A percentile compares a stretch with the other conserved stretches of the same genome.
These are phyloP conservation scores for Wickerhamomyces hampshirensis DNA, from an alignment of 805 yeast species.

Conservation along the genomic window DNA sequence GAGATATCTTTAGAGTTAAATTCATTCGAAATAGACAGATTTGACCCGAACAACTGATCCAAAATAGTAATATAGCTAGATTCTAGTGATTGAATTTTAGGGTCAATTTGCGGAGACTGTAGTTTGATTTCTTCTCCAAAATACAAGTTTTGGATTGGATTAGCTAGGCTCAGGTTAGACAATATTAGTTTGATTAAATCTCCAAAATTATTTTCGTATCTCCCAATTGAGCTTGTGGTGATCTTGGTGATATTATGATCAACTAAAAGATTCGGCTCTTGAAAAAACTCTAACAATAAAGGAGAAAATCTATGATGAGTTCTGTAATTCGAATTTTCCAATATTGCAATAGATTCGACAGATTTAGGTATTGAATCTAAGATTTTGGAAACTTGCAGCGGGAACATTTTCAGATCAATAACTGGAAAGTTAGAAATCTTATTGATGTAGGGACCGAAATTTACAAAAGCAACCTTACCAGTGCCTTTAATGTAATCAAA, in stretches of 20 bases:
- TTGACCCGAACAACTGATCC: slow-evolving; percentile 55
- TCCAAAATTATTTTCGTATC: slow-evolving; percentile 13
- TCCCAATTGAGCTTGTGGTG: slow-evolving; percentile 51
- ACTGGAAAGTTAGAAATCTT: slow-evolving; percentile 26
- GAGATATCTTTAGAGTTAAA: slow-evolving; percentile 38
- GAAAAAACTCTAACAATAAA: slow-evolving; percentile 69
- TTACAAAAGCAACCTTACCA: slow-evolving; percentile 43
- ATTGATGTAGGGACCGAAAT: slow-evolving; percentile 7
- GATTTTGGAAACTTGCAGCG: slow-evolving; percentile 39
- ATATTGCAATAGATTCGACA: slow-evolving; percentile 54
- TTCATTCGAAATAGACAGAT: slow-evolving; percentile 59
- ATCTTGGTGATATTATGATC: slow-evolving; percentile 44
- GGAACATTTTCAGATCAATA: slow-evolving; percentile 67
- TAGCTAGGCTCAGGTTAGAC: slow-evolving; percentile 43
- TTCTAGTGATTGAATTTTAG: slow-evolving; percentile 40
- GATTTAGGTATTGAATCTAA: slow-evolving; percentile 44
- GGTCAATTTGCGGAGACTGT: too few relatives aligned
- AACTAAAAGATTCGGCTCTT: slow-evolving; percentile 43
- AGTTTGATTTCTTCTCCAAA: slow-evolving; percentile 41
- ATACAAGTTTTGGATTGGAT: slow-evolving; percentile 59
- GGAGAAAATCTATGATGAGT: slow-evolving; percentile 54
- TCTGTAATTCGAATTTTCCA: slow-evolving; percentile 47
- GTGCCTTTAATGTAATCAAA: slow-evolving; percentile 40
- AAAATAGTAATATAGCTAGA: slow-evolving; percentile 74
- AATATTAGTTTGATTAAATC: slow-evolving; percentile 32